Percentiles rank a stretch among this genome's conserved stretches.
These are phyloP conservation scores for Reticulomyxa filosa DNA, from an alignment of 78 protist genomes.

Conservation along the genomic window DNA sequence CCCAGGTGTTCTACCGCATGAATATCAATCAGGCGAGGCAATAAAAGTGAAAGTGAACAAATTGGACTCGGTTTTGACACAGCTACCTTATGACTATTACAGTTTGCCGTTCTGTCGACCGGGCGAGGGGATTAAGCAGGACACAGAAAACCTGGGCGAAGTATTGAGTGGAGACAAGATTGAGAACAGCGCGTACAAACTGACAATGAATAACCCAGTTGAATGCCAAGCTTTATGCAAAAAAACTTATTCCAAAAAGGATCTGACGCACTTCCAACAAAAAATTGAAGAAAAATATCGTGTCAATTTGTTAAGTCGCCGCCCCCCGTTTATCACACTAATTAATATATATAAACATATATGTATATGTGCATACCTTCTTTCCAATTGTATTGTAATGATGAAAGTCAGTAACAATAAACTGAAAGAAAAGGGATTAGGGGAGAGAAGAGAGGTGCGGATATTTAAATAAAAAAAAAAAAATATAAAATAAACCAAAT, in stretches of 20 bases:
- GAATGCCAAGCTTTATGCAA: no score
- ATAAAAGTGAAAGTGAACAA: constrained; percentile 5
- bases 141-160: constrained; percentile 19
- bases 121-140: not conserved
- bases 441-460: no score
- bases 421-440: no score
- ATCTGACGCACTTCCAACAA: not conserved
- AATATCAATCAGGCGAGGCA: not conserved
- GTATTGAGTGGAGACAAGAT: constrained; percentile 9
- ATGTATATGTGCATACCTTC: no score
- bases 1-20: constrained; percentile 4
- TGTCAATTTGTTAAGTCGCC: no score
- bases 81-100: constrained; percentile 15
- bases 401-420: no score
- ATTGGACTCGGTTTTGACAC: constrained; percentile 12
- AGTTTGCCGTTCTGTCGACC: constrained; percentile 11
- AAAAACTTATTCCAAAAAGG: not conserved
- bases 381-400: no score
- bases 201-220: not conserved
- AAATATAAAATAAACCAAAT: no score
- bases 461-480: no score
- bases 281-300: constrained; percentile 11
- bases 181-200: constrained; percentile 11
- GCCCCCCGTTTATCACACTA: no score
- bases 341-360: no score